Evolutionary conservation across 1,284 basidiomycete species (phyloP).

Genomic region (Xanthoconium separans): DNA sequence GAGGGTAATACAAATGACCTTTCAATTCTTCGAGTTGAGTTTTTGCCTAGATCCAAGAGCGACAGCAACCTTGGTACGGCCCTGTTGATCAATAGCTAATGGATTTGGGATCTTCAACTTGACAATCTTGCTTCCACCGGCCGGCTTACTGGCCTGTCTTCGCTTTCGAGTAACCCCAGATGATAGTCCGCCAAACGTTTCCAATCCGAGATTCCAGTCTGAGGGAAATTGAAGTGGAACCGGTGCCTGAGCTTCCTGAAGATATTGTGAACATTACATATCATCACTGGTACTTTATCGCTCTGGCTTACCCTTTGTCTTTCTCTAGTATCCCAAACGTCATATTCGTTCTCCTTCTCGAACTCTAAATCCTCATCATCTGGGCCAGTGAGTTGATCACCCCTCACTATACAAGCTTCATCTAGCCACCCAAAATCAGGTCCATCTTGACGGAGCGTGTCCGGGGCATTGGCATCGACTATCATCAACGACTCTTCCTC

Average conservation of each 20-base stretch:
- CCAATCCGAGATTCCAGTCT: conserved; percentile 26
- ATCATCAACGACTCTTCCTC: conserved; percentile 33
- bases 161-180: conserved; percentile 12
- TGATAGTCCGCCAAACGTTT: conserved; percentile 6
- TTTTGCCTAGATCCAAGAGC: conserved; percentile 29
- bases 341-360: conserved; percentile 21
- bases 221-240: conserved; percentile 18
- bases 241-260: conserved; percentile 8
- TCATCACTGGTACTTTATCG: background rate
- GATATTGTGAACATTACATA: background rate
- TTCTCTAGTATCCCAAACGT: conserved; percentile 5
- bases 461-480: conserved; percentile 29
- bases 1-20: too few relatives aligned
- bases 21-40: conserved; percentile 33
- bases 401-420: conserved; percentile 28
- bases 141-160: conserved; percentile 8
- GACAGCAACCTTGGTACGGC: conserved; percentile 25
- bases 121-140: conserved; percentile 21
- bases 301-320: conserved; percentile 12
- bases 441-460: conserved; percentile 13
- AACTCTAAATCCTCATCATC: conserved; percentile 17
- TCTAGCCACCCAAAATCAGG: conserved; percentile 29
- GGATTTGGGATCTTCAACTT: conserved; percentile 25
- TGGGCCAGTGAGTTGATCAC: conserved; percentile 20
- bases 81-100: conserved; percentile 24